Evolutionary conservation across 345 rosid genomes (phyloP).

Genomic region (Sisymbrium altissimum): DNA sequence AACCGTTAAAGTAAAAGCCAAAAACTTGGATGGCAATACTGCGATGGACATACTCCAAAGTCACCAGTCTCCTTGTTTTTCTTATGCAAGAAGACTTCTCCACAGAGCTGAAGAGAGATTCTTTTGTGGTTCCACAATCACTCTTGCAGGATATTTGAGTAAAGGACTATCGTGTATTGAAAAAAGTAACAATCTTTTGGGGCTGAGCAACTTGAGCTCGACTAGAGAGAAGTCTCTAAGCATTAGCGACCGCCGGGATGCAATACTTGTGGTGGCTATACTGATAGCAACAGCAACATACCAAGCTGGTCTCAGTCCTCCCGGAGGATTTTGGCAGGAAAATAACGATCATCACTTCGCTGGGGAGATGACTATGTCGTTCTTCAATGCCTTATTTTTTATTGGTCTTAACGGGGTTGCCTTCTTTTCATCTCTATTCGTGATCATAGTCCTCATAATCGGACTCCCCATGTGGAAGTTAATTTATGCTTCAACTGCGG

Average conservation of each 20-base stretch:
- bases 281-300: too few species aligned
- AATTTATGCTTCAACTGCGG: not conserved
- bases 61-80: not conserved
- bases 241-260: too few species aligned
- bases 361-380: not conserved
- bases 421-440: not conserved
- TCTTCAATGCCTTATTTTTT: not conserved
- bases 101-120: too few species aligned
- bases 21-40: slow-evolving; percentile 26
- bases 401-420: not conserved
- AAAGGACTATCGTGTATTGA: too few species aligned
- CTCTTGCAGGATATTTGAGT: too few species aligned
- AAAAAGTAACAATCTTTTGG: too few species aligned
- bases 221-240: too few species aligned
- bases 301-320: too few species aligned
- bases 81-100: not conserved
- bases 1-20: slow-evolving; percentile 13
- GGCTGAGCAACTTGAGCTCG: too few species aligned
- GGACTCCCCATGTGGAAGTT: not conserved
- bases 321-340: too few species aligned
- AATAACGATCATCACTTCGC: not conserved
- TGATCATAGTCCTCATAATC: not conserved
- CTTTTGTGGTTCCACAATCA: too few species aligned
- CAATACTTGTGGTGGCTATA: too few species aligned
- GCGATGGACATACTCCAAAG: slow-evolving; percentile 23